Evolutionary conservation across 73 alveolate genomes (phyloP), one percentile per base, ranked within the genome.

Genomic region (Paramecium biaurelia): DNA sequence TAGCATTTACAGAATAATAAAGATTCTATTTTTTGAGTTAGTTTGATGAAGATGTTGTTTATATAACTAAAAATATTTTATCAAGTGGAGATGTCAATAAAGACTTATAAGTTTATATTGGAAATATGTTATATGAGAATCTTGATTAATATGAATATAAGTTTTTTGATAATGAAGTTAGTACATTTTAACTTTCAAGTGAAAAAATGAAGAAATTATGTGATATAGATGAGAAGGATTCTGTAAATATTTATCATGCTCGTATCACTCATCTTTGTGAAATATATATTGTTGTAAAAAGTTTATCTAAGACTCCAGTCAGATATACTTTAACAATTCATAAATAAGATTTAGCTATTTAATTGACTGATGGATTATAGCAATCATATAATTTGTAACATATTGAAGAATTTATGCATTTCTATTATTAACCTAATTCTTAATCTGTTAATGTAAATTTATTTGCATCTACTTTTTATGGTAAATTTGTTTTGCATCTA

Each of bases 321-420:
- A 79, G 90, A 79, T 79, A 42, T 79, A 43, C 90, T 3, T 79
- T 79, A 79, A 79, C 90, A 5, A 41, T 79, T 11, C 90, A 79
- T 21, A 79, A 79, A 79, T 14, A 41, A 79, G 90, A 79, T 41
- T 34, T 47, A 7, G 90, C 76, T 1, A 79, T 79, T 4, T 6
- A 79, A 79, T 42, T 79, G 7, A 41, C 42, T 43, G 90, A 79
- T 42, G 90, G 90, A 43, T 45, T 24, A 43, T 10, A 43, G 10
- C 56, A 43, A 23, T 21, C 45, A 43, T 79, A 79, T 12, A 79
- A 79, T 79, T 79, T 79, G 23, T 28, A 79, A 79, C 49, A 43
- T 15, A 79, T 79, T 20, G 90, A 79, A 20, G 74, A 45, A 24
- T 47, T 24, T 12, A 79, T 79, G 90, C 70, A 26, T 43, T 79